Percentiles rank a stretch among this genome's conserved stretches.
These are phyloP conservation scores for Globisporangium spinosum DNA, from an alignment of 352 stramenopile genomes.

Conservation along the genomic window DNA sequence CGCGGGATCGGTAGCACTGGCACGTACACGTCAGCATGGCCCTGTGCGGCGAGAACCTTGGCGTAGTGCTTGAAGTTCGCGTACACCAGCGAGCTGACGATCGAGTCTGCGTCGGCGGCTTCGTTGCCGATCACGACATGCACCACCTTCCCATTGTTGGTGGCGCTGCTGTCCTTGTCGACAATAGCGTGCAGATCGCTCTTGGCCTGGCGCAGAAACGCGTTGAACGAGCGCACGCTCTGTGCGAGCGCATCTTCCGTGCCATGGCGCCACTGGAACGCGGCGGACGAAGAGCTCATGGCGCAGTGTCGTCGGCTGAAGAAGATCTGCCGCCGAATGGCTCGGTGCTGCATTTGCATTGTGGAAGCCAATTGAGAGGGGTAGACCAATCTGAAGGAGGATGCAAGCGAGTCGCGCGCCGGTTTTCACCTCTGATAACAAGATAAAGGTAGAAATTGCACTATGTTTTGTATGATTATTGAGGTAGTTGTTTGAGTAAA, in stretches of 20 bases:
- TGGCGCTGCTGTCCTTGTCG: neutral
- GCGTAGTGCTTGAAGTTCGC: slow-evolving; percentile 39
- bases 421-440: neutral
- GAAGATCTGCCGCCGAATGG: slow-evolving; percentile 4
- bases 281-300: slow-evolving; percentile 15
- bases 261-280: slow-evolving; percentile 18
- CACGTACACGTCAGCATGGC: slow-evolving; percentile 27
- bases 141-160: slow-evolving; percentile 17
- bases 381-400: neutral
- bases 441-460: neutral
- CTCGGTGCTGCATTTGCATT: neutral
- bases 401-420: neutral
- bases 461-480: neutral
- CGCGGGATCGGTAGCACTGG: slow-evolving; percentile 64
- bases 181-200: slow-evolving; percentile 11
- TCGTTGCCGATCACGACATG: slow-evolving; percentile 80
- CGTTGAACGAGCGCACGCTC: slow-evolving; percentile 19
- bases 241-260: slow-evolving; percentile 1
- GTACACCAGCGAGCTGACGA: slow-evolving; percentile 73
- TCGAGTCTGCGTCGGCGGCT: slow-evolving; percentile 77
- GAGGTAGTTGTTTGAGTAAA: neutral
- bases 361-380: neutral
- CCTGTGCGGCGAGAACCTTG: slow-evolving; percentile 7
- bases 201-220: slow-evolving; percentile 23
- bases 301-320: neutral